Percentiles rank a stretch among this genome's conserved stretches.
Conservation (phyloP, 192 early-diverging fungal species). For the Backusella luteola region DNA sequence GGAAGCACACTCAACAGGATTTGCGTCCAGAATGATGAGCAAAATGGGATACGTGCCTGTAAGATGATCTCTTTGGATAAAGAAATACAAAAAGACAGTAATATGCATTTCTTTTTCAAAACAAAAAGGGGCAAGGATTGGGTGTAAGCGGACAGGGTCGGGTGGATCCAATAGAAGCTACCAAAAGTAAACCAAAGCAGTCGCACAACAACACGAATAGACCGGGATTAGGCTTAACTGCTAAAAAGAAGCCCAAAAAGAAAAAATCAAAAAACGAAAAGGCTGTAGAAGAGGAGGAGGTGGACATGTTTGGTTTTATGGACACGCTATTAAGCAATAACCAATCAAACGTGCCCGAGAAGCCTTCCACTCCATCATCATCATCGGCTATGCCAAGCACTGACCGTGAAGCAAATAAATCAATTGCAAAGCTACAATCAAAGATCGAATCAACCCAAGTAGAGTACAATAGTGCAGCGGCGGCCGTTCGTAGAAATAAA, state of each 20-base stretch:
- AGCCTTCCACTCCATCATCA: neutral
- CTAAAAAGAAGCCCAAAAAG: neutral
- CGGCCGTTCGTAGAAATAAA: slow-evolving; percentile 5
- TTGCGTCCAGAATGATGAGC: slow-evolving; percentile 72
- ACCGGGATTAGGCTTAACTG: slow-evolving; percentile 2
- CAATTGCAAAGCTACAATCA: neutral
- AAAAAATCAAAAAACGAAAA: neutral
- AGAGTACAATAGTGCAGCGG: neutral
- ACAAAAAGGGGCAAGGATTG: slow-evolving; percentile 12
- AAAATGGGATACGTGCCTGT: slow-evolving; percentile 54
- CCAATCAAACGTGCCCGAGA: neutral
- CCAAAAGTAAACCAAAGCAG: neutral
- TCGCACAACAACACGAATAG: neutral
- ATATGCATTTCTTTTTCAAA: neutral
- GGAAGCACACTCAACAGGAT: slow-evolving; percentile 71
- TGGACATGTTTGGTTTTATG: neutral
- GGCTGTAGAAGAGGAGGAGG: neutral
- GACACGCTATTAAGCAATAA: neutral
- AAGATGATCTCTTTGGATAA: neutral
- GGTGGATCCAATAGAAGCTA: neutral
- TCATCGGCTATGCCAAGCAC: neutral
- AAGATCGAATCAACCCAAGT: neutral
- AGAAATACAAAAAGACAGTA: neutral
- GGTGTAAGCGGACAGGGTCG: slow-evolving; percentile 14
- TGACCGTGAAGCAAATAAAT: neutral